phyloP scores from a whole-genome alignment of 768 basidiomycete species.

The Chalciporus piperatus region DNA sequence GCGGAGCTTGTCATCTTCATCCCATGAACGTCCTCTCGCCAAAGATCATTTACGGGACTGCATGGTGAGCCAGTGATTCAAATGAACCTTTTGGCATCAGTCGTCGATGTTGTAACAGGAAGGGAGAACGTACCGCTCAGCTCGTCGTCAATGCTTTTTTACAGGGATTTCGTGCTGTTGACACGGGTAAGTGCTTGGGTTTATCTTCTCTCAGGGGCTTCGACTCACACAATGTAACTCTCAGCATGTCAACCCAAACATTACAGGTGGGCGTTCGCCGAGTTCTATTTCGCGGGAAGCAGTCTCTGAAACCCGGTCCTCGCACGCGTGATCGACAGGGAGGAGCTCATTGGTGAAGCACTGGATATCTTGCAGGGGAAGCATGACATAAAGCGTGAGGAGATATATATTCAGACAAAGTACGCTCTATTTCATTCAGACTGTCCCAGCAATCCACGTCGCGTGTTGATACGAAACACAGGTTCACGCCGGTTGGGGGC shows the following conservation, averaged over 20 bases:
- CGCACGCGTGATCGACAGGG: constrained; percentile 39
- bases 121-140: constrained; percentile 65
- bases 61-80: constrained; percentile 42
- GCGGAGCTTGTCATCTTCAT: constrained; percentile 3
- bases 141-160: constrained; percentile 72
- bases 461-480: constrained; percentile 25
- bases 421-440: constrained; percentile 25
- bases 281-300: not conserved
- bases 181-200: constrained; percentile 57
- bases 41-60: constrained; percentile 60
- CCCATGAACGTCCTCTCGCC: constrained; percentile 34
- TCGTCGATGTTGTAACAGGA: constrained; percentile 45
- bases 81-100: not conserved
- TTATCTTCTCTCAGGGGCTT: constrained; percentile 14
- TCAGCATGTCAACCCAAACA: constrained; percentile 71
- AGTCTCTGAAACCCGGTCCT: not conserved
- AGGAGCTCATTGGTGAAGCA: constrained; percentile 79
- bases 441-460: not conserved
- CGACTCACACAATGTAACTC: not conserved
- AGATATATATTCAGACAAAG: constrained; percentile 82
- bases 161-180: constrained; percentile 77
- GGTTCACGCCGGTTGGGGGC: constrained; percentile 71
- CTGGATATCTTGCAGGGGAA: constrained; percentile 52
- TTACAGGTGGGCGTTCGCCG: constrained; percentile 47
- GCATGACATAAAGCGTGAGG: constrained; percentile 63